Evolutionary conservation across 208 protist species (phyloP).

Genomic region (Naegleria fowleri): DNA sequence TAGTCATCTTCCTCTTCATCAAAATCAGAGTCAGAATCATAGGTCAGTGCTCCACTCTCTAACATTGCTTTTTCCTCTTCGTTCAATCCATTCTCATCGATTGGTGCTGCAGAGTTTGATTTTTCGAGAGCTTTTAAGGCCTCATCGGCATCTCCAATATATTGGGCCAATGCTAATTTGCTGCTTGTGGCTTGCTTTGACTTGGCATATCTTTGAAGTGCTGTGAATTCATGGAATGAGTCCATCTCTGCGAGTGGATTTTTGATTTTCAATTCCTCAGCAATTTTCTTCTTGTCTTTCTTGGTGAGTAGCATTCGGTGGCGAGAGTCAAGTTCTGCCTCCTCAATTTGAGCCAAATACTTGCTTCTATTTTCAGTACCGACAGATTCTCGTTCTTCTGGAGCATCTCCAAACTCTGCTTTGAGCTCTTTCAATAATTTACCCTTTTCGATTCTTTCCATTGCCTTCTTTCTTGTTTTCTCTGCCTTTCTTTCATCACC

Average conservation of each 20-base stretch:
- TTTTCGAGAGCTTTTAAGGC: background rate
- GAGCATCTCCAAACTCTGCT: background rate
- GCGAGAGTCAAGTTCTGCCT: background rate
- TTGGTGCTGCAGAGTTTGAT: background rate
- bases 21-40: background rate
- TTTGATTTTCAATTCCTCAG: background rate
- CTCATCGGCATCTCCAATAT: background rate
- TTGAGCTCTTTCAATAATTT: background rate
- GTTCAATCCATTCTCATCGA: background rate
- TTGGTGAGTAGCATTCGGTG: background rate
- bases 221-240: background rate
- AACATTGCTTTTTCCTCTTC: background rate
- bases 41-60: background rate
- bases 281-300: background rate
- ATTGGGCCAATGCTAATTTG: conserved; percentile 9
- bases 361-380: background rate
- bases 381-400: background rate
- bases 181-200: background rate
- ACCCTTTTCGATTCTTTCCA: background rate
- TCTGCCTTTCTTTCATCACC: background rate
- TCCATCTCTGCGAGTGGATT: background rate
- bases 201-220: background rate
- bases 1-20: background rate
- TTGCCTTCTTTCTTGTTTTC: background rate
- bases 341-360: background rate